Evolutionary conservation across 371 early-diverging fungal genomes (phyloP).

Genomic region (Vairimorpha ceranae): DNA sequence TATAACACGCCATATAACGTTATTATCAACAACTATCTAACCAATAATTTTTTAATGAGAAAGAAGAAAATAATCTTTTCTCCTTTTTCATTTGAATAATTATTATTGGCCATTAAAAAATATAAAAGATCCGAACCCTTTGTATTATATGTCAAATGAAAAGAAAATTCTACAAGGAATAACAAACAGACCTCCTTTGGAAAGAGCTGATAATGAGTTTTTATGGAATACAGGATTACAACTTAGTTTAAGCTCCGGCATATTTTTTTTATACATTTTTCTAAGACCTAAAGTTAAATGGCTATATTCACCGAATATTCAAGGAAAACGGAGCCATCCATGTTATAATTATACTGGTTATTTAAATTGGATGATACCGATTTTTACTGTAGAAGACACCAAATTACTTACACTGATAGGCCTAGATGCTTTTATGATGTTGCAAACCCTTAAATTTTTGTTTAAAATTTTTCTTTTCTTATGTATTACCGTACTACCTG

Average conservation of each 20-base stretch:
- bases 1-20: no score
- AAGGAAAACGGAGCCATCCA: slow-evolving; percentile 57
- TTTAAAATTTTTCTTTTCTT: slow-evolving; percentile 56
- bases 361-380: slow-evolving; percentile 60
- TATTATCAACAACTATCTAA: no score
- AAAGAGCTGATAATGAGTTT: slow-evolving; percentile 50
- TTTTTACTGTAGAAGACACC: slow-evolving; percentile 54
- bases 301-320: slow-evolving; percentile 61
- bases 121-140: no score
- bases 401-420: slow-evolving; percentile 59
- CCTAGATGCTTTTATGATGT: slow-evolving; percentile 63
- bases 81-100: no score
- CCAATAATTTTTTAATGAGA: no score
- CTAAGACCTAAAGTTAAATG: slow-evolving; percentile 56
- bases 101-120: no score
- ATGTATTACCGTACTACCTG: slow-evolving; percentile 45
- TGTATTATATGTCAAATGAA: not conserved
- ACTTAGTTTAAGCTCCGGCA: not conserved
- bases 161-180: not conserved
- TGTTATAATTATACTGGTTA: slow-evolving; percentile 51
- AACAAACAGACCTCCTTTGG: slow-evolving; percentile 10
- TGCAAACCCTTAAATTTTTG: slow-evolving; percentile 62
- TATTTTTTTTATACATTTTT: slow-evolving; percentile 52
- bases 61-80: no score
- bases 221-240: slow-evolving; percentile 53